Conservation (phyloP, 106 monocot species). For the Iris macrosiphon region DNA sequence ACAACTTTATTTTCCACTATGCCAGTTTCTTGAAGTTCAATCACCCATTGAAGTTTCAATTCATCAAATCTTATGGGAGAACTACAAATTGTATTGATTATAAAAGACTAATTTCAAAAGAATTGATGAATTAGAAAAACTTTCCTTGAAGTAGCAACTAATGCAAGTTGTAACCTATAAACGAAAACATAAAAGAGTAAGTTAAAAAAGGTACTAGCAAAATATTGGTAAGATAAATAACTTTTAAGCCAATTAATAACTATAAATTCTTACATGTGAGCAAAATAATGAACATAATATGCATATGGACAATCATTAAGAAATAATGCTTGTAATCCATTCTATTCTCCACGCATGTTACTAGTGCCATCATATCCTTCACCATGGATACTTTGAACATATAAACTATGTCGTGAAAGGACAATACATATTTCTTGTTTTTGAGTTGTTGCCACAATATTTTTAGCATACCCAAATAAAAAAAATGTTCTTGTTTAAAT, state of each 20-base stretch:
- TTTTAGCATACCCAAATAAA: background rate
- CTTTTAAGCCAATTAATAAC: too few relatives aligned
- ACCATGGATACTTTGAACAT: background rate
- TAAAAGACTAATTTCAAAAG: background rate
- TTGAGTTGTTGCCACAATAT: background rate
- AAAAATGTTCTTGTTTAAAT: background rate
- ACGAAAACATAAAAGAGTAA: too few relatives aligned
- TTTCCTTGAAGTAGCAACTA: slow-evolving; percentile 4
- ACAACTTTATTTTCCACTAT: background rate
- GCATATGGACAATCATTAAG: too few relatives aligned
- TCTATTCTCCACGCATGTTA: too few relatives aligned
- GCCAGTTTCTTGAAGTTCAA: background rate
- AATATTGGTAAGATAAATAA: too few relatives aligned
- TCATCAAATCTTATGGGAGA: background rate
- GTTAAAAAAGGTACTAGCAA: too few relatives aligned
- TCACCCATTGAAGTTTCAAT: background rate
- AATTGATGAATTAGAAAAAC: background rate
- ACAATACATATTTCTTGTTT: background rate
- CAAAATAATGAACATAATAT: too few relatives aligned
- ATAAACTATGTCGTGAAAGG: background rate
- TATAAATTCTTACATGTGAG: too few relatives aligned
- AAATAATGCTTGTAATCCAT: too few relatives aligned
- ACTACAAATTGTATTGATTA: background rate
- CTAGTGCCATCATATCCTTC: slow-evolving; percentile 5
- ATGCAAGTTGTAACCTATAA: background rate